Percentiles rank a stretch among this genome's conserved stretches.
These are phyloP conservation scores for Hebeloma cylindrosporum DNA, from an alignment of 768 basidiomycete species.

Conservation along the genomic window DNA sequence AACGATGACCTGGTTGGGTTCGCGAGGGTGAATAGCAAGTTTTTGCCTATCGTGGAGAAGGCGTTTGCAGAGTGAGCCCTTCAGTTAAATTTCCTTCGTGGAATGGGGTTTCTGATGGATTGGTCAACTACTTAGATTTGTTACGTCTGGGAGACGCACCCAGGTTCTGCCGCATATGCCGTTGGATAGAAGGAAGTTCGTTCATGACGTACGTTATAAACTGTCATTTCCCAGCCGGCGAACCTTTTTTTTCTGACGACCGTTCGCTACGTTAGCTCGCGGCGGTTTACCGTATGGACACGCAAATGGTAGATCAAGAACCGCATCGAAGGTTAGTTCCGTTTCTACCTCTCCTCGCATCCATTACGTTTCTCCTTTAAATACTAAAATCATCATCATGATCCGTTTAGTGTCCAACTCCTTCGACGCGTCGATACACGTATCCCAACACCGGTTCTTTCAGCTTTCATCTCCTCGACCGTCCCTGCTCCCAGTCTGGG, in stretches of 20 bases:
- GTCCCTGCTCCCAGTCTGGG: slow-evolving; percentile 47
- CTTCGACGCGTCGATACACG: slow-evolving; percentile 81
- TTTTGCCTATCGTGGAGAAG: slow-evolving; percentile 74
- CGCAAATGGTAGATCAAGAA: slow-evolving; percentile 88
- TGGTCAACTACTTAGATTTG: slow-evolving; percentile 48
- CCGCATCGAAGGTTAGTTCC: slow-evolving; percentile 64
- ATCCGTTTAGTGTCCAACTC: slow-evolving; percentile 82
- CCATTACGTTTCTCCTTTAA: not conserved
- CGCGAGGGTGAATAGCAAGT: slow-evolving; percentile 61
- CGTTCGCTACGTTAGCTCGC: slow-evolving; percentile 53
- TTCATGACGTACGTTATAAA: slow-evolving; percentile 58
- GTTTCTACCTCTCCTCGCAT: not conserved
- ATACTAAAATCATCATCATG: no score
- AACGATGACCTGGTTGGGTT: slow-evolving; percentile 61
- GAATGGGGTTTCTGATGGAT: slow-evolving; percentile 16
- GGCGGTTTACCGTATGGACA: slow-evolving; percentile 76
- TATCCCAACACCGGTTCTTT: slow-evolving; percentile 71
- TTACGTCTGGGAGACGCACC: slow-evolving; percentile 61
- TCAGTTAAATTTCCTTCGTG: slow-evolving; percentile 10
- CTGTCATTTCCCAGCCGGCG: not conserved
- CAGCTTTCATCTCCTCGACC: slow-evolving; percentile 37
- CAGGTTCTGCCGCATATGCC: slow-evolving; percentile 84
- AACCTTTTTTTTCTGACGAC: slow-evolving; percentile 1
- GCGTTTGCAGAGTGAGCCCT: slow-evolving; percentile 74
- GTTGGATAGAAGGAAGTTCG: slow-evolving; percentile 77